Base-by-base conservation (phyloP, 2,329 filamentous ascomycete genomes). In the Sclerotinia sclerotiorum region DNA sequence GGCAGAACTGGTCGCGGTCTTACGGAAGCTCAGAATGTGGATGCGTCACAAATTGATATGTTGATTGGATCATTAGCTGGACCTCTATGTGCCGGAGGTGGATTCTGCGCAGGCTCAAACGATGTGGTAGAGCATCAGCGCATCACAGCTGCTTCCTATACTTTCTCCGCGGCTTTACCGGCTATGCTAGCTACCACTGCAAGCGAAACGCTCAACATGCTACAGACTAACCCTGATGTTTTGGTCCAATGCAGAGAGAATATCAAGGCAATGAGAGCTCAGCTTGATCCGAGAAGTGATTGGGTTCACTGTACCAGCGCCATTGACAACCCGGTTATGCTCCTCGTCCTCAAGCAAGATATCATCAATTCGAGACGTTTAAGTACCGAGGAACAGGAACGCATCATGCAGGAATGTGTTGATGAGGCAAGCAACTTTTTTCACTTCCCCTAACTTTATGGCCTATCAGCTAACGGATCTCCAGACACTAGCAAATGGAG, bases 61-160 rank as follows among this genome's bases (percentile, higher is more conserved):
- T 94, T 99, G 73, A 87, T 98, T 65, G 95, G 96, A 55, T 97
- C 93, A 48, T 87, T 99, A 57, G 89, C 94, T 17, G 94, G 95
- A 2, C 91, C 94, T 21, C 84, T 99, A 49, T 95, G 94, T 77
- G 93, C 92, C 13, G 94, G 94, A 67, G 95, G 96, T 74, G 95
- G 95, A 21, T 99, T 99, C 83, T 99, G 95, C 78, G 94, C 94
- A 21, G 94, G 94, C 24, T 90, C 90, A 51, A 89, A 90, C 72
- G 95, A 97, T 77, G 94, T 98, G 24, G 92, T 98, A 24, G 92
- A 96, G 79, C 95, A 99, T 77, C 95, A 99, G 81, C 93, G 95
- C 73, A 94, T 99, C 76, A 93, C 92, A 11, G 92, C 94, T 5
- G 88, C 92, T 1, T 90, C 94, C 0, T 99, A 98, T 79, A 98